Conservation (phyloP, 352 stramenopile genomes). For the Pythium biforme region DNA sequence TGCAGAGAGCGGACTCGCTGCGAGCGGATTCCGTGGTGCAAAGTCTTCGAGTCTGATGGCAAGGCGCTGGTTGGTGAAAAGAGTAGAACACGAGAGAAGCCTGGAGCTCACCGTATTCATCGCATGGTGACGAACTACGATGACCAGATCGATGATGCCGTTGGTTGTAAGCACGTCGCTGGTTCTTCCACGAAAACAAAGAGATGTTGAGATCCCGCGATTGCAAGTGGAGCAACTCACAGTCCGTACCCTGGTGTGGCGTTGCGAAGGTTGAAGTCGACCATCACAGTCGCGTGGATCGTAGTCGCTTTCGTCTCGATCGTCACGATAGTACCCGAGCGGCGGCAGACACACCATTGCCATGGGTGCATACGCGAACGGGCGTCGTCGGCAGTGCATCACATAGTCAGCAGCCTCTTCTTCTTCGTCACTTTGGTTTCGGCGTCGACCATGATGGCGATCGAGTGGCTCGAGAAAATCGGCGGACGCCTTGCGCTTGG, state of each 20-base stretch:
- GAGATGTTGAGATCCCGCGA: too few relatives aligned
- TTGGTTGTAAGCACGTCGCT: background rate
- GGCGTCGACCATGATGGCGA: background rate
- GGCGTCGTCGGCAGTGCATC: background rate
- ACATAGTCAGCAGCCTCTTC: conserved; percentile 3
- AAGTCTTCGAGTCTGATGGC: background rate
- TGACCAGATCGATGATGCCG: too few relatives aligned
- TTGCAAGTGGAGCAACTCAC: too few relatives aligned
- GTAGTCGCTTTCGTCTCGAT: background rate
- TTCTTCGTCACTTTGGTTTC: conserved; percentile 20
- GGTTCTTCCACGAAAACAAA: background rate
- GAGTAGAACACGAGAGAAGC: too few relatives aligned
- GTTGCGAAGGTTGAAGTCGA: background rate
- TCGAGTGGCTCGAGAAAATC: conserved; percentile 2
- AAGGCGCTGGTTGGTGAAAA: too few relatives aligned
- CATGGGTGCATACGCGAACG: conserved; percentile 8
- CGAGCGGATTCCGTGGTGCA: conserved; percentile 17
- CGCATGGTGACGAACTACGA: too few relatives aligned
- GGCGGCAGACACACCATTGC: conserved; percentile 15
- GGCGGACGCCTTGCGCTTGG: background rate
- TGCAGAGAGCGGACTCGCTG: conserved; percentile 48
- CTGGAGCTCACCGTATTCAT: too few relatives aligned
- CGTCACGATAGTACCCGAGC: background rate
- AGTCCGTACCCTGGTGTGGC: background rate
- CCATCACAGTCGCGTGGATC: background rate